Evolutionary conservation across 2,329 filamentous ascomycete species (phyloP).

Genomic region (Trichoderma koningiopsis): DNA sequence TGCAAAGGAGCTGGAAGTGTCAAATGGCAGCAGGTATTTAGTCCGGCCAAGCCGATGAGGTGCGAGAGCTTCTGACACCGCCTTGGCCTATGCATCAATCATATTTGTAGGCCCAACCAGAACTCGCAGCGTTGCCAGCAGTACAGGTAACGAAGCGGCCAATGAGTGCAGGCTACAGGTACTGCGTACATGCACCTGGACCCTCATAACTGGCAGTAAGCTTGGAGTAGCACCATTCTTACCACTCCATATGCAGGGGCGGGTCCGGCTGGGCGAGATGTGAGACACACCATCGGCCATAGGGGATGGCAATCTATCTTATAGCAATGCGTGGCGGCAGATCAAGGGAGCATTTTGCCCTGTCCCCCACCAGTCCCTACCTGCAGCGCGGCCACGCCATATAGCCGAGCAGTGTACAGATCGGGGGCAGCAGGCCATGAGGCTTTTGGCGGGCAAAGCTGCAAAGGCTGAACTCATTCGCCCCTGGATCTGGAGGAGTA

Average conservation of each 20-base stretch:
- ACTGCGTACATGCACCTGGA: background rate
- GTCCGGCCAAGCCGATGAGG: constrained; percentile 19
- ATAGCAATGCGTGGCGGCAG: constrained; percentile 18
- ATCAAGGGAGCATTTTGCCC: constrained; percentile 10
- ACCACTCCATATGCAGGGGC: constrained; percentile 20
- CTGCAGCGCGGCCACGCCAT: background rate
- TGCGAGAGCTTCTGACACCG: constrained; percentile 26
- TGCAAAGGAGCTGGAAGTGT: background rate
- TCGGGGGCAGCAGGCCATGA: background rate
- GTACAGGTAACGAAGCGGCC: background rate
- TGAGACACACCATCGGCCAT: constrained; percentile 6
- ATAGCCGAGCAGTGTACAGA: background rate
- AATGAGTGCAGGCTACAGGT: background rate
- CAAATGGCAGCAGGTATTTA: background rate
- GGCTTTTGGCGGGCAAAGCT: constrained; percentile 1
- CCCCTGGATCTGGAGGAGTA: background rate
- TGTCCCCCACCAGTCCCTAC: constrained; percentile 4
- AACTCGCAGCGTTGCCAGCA: background rate
- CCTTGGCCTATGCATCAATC: constrained; percentile 1
- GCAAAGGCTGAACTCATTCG: background rate
- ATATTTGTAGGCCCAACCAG: constrained; percentile 2
- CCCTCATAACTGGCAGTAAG: background rate
- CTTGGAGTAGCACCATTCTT: background rate
- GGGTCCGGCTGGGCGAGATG: constrained; percentile 5
- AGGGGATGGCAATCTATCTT: constrained; percentile 1